Conservation (phyloP, 768 basidiomycete species). For the Crassisporium funariophilum region DNA sequence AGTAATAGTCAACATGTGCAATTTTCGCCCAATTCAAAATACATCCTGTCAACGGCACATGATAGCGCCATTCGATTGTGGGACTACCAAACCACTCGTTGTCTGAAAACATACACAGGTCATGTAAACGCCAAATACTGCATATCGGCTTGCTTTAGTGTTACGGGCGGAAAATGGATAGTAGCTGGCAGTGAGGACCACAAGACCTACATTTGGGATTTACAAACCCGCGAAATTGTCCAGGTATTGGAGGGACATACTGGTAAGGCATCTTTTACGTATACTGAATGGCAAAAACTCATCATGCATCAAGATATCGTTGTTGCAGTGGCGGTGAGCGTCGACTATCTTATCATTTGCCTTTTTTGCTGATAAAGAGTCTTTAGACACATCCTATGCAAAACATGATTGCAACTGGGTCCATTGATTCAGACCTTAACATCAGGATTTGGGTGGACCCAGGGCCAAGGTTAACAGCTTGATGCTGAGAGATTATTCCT, state of each 20-base stretch:
- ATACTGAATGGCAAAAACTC: slow-evolving; percentile 1
- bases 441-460: slow-evolving; percentile 84
- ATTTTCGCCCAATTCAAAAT: slow-evolving; percentile 96
- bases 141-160: slow-evolving; percentile 81
- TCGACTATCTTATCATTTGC: slow-evolving; percentile 1
- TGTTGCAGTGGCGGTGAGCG: slow-evolving; percentile 73
- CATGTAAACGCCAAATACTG: slow-evolving; percentile 85
- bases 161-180: slow-evolving; percentile 88
- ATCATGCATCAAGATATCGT: slow-evolving; percentile 57
- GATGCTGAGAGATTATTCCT: neutral
- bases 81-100: slow-evolving; percentile 91
- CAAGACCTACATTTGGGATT: slow-evolving; percentile 88
- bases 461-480: slow-evolving; percentile 25
- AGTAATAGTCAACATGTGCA: slow-evolving; percentile 76
- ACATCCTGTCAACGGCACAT: slow-evolving; percentile 91
- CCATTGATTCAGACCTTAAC: slow-evolving; percentile 79
- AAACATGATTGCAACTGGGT: slow-evolving; percentile 87
- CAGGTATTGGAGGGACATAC: slow-evolving; percentile 78
- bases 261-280: slow-evolving; percentile 42
- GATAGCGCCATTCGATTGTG: slow-evolving; percentile 92
- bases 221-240: slow-evolving; percentile 84
- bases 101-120: slow-evolving; percentile 87
- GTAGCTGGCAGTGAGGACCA: slow-evolving; percentile 90
- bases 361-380: slow-evolving; percentile 7
- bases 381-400: slow-evolving; percentile 79